Evolutionary conservation across 768 basidiomycete species (phyloP).

Genomic region (Termitomyces heimii): DNA sequence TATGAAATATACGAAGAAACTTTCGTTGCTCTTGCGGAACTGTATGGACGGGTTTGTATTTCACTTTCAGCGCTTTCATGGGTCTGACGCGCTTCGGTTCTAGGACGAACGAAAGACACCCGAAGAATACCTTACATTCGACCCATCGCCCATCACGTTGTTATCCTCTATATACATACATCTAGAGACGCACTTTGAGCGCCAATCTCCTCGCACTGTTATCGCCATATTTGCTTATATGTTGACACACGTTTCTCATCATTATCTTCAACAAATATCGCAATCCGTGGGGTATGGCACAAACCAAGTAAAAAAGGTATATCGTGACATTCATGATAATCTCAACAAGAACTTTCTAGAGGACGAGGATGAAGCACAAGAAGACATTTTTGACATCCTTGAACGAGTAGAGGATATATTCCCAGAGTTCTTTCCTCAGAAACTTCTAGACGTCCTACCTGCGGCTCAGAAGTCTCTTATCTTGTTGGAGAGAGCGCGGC

Average conservation of each 20-base stretch:
- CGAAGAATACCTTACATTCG: conserved; percentile 34
- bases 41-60: conserved; percentile 55
- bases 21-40: conserved; percentile 42
- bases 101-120: conserved; percentile 30
- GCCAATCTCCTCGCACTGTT: conserved; percentile 41
- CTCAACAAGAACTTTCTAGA: conserved; percentile 26
- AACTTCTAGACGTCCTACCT: conserved; percentile 46
- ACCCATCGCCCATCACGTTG: conserved; percentile 40
- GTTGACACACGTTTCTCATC: conserved; percentile 55
- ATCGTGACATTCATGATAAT: conserved; percentile 18
- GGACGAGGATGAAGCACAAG: conserved; percentile 33
- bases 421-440: conserved; percentile 58
- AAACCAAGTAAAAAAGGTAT: conserved; percentile 19
- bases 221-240: conserved; percentile 60
- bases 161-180: conserved; percentile 58
- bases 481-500: conserved; percentile 57
- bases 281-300: conserved; percentile 51
- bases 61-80: background rate
- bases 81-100: background rate
- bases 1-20: conserved; percentile 46
- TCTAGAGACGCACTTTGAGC: conserved; percentile 47
- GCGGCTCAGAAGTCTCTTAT: conserved; percentile 66
- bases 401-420: conserved; percentile 35
- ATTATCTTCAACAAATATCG: conserved; percentile 56
- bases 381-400: conserved; percentile 32